Percentiles rank a stretch among this genome's conserved stretches.
These are phyloP conservation scores for Tritrichomonas musculus DNA, from an alignment of 208 protist genomes.

Conservation along the genomic window DNA sequence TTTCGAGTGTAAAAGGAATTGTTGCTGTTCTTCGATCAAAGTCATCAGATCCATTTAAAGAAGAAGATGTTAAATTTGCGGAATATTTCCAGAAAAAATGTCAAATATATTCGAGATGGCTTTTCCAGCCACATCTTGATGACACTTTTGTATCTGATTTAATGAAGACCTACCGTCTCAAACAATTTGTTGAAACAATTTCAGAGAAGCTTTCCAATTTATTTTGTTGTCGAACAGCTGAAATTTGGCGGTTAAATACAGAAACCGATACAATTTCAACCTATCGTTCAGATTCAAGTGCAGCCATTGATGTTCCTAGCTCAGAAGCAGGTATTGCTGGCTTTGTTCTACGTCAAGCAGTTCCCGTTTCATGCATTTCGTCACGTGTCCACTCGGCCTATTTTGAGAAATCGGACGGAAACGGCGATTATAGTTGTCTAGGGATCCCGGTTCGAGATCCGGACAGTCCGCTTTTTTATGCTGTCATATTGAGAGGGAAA, in stretches of 20 bases:
- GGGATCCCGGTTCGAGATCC: neutral
- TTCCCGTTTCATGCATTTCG: neutral
- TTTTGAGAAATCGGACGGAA: neutral
- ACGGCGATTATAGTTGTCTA: neutral
- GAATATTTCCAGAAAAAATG: slow-evolving; percentile 12
- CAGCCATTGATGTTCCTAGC: neutral
- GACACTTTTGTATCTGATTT: neutral
- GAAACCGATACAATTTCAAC: neutral
- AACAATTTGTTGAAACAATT: neutral
- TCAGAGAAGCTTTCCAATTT: neutral
- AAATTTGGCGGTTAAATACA: neutral
- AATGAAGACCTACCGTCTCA: neutral
- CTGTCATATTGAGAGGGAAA: neutral
- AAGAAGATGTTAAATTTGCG: neutral
- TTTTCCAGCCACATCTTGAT: neutral
- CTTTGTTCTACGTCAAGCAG: neutral
- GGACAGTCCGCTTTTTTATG: neutral
- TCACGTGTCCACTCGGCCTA: neutral
- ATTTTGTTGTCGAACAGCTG: neutral
- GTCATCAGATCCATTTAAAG: neutral
- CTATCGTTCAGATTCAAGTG: neutral
- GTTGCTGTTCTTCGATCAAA: neutral
- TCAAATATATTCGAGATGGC: neutral
- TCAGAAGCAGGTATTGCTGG: neutral
- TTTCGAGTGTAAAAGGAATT: neutral